These are phyloP conservation scores for Dendrobium officinale DNA, from an alignment of 106 monocot genomes.

Conservation along the genomic window DNA sequence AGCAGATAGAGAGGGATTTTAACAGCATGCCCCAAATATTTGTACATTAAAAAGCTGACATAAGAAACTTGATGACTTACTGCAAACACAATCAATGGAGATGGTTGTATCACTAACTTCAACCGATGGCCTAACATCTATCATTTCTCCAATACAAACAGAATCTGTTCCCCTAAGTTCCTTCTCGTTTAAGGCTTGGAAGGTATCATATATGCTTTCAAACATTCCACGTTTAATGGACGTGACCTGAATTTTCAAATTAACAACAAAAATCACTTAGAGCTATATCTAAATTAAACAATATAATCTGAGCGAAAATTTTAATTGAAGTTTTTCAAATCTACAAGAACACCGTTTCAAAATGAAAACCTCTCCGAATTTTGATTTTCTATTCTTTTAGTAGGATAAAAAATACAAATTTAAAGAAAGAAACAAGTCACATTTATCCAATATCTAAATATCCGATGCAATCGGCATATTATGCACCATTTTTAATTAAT, in stretches of 20 bases:
- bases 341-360: background rate
- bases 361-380: background rate
- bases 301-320: background rate
- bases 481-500: no score
- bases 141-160: conserved; percentile 27
- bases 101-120: conserved; percentile 13
- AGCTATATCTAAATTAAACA: background rate
- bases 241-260: conserved; percentile 49
- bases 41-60: background rate
- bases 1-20: background rate
- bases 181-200: conserved; percentile 29
- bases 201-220: conserved; percentile 51
- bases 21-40: background rate
- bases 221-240: conserved; percentile 51
- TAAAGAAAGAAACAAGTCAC: no score
- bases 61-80: conserved; percentile 23
- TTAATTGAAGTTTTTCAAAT: background rate
- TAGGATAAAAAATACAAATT: no score
- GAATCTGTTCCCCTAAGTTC: conserved; percentile 13
- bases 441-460: no score
- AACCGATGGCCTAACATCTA: conserved; percentile 29
- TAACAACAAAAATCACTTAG: background rate
- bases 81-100: conserved; percentile 7
- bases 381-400: background rate
- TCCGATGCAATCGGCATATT: no score